Conservation (phyloP, 306 rosid species). For the Senna tora region DNA sequence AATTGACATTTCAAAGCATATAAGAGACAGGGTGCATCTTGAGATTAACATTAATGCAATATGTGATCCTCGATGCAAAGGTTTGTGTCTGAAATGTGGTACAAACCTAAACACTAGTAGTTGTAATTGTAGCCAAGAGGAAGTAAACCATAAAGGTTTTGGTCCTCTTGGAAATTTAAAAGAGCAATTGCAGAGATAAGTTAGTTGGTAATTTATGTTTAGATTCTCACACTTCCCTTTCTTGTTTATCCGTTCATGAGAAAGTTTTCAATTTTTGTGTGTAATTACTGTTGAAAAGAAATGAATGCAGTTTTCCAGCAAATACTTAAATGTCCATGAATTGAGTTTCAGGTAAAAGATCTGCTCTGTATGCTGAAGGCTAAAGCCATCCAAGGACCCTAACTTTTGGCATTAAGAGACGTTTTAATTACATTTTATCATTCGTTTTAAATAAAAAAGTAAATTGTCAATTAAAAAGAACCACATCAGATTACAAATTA, state of each 20-base stretch:
- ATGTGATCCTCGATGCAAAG: constrained; percentile 76
- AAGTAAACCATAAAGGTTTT: constrained; percentile 41
- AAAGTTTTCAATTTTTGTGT: background rate
- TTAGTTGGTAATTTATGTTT: background rate
- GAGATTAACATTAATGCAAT: constrained; percentile 71
- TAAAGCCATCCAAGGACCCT: no score
- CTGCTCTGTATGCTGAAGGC: no score
- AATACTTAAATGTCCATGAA: background rate
- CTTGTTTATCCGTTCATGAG: background rate
- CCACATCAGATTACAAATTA: no score
- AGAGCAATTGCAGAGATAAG: constrained; percentile 58
- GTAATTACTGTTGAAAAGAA: background rate
- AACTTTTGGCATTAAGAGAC: no score
- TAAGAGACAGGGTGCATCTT: constrained; percentile 84
- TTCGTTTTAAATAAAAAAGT: no score
- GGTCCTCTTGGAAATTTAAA: constrained; percentile 78
- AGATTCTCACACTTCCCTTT: background rate
- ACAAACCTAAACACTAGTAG: constrained; percentile 62
- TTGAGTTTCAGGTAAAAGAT: constrained; percentile 19
- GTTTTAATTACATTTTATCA: no score
- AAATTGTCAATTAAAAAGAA: no score
- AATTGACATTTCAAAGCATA: constrained; percentile 87
- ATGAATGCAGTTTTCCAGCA: background rate
- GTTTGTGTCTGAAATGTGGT: constrained; percentile 83
- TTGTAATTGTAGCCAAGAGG: constrained; percentile 67